A percentile compares a stretch with the other conserved stretches of the same genome.
Evolutionary conservation across 352 stramenopile species (phyloP).

Genomic region (Pythium brachiatum): DNA sequence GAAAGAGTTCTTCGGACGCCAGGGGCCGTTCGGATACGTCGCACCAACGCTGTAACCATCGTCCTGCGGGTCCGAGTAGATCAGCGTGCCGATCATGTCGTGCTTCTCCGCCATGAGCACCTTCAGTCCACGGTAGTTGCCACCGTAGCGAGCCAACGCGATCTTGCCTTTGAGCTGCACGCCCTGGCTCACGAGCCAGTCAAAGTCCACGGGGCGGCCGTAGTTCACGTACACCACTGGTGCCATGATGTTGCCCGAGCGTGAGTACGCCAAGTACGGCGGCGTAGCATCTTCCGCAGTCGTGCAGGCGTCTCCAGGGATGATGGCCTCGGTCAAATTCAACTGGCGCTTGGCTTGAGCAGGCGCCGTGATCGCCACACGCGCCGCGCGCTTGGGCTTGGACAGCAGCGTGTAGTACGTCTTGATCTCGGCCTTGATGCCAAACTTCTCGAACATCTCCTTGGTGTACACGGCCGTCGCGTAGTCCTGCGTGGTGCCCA

Average conservation of each 20-base stretch:
- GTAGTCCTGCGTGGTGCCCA: too few relatives aligned
- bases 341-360: conserved; percentile 26
- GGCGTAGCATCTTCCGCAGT: conserved; percentile 52
- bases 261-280: conserved; percentile 83
- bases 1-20: conserved; percentile 70
- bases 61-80: conserved; percentile 88
- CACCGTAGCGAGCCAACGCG: conserved; percentile 82
- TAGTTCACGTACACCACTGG: too few relatives aligned
- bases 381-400: conserved; percentile 42
- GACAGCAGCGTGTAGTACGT: conserved; percentile 56
- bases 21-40: conserved; percentile 81
- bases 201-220: conserved; percentile 75
- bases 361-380: conserved; percentile 49
- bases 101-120: conserved; percentile 82
- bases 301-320: conserved; percentile 70
- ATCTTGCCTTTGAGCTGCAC: conserved; percentile 80
- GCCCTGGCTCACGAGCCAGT: conserved; percentile 61
- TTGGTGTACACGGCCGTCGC: too few relatives aligned
- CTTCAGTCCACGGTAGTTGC: conserved; percentile 74
- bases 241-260: conserved; percentile 66
- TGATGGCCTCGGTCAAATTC: conserved; percentile 53
- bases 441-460: too few relatives aligned
- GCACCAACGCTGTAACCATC: conserved; percentile 68
- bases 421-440: conserved; percentile 44
- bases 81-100: conserved; percentile 74